A percentile compares a stretch with the other conserved stretches of the same genome.
Evolutionary conservation across 495 filamentous ascomycete species (phyloP).

Genomic region (Platismatia glauca): DNA sequence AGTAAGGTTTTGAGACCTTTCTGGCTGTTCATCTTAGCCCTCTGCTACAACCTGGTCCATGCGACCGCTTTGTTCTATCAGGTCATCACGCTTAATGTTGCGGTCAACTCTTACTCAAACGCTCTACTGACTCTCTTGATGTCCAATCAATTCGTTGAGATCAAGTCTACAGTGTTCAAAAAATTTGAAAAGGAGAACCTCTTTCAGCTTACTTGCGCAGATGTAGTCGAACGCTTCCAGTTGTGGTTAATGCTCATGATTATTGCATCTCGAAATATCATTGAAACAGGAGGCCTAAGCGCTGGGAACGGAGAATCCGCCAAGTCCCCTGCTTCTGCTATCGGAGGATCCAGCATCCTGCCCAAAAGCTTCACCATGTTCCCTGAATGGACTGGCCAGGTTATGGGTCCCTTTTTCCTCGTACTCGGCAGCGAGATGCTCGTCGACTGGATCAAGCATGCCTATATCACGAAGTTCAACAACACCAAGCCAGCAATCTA

Average conservation of each 20-base stretch:
- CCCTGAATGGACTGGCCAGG: conserved; percentile 77
- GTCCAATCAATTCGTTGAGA: conserved; percentile 96
- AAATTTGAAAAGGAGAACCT: conserved; percentile 71
- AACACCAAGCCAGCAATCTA: conserved; percentile 87
- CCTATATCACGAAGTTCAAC: conserved; percentile 98
- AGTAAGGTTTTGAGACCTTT: conserved; percentile 89
- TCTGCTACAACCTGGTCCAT: conserved; percentile 82
- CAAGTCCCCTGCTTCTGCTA: conserved; percentile 40
- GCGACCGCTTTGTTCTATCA: conserved; percentile 87
- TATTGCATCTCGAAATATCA: conserved; percentile 88
- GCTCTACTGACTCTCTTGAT: conserved; percentile 83
- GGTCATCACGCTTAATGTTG: conserved; percentile 94
- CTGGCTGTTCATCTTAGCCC: conserved; percentile 78
- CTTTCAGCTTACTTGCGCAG: conserved; percentile 92
- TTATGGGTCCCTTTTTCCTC: conserved; percentile 82
- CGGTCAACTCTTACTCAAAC: conserved; percentile 98
- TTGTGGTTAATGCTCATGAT: conserved; percentile 95
- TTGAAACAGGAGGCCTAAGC: conserved; percentile 70
- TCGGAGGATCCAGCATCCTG: conserved; percentile 54
- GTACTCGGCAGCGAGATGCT: conserved; percentile 94
- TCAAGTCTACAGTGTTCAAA: conserved; percentile 96
- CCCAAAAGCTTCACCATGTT: conserved; percentile 83
- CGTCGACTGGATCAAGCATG: conserved; percentile 96
- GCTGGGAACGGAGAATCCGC: conserved; percentile 33
- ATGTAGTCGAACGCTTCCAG: conserved; percentile 95